These are phyloP conservation scores for Pelagophyceae sp. DNA, from an alignment of 352 stramenopile species.

Conservation along the genomic window DNA sequence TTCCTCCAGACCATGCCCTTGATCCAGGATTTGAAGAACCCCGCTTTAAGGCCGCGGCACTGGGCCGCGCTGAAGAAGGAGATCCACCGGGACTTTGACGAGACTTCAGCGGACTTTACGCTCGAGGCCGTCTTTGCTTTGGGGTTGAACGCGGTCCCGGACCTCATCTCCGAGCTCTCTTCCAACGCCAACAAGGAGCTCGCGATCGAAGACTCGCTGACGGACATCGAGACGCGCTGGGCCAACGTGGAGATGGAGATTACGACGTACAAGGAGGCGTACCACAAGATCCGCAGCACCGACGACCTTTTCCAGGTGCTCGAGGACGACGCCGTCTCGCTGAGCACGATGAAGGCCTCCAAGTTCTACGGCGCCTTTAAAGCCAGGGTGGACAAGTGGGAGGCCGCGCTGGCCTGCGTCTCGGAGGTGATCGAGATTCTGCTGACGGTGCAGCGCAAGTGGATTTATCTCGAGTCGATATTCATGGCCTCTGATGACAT, in stretches of 20 bases:
- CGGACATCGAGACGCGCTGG: slow-evolving; percentile 75
- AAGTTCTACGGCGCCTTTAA: slow-evolving; percentile 82
- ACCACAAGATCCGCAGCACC: slow-evolving; percentile 78
- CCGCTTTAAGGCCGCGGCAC: slow-evolving; percentile 70
- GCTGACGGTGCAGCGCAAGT: slow-evolving; percentile 77
- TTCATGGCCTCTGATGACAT: slow-evolving; percentile 89
- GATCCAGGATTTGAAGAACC: slow-evolving; percentile 70
- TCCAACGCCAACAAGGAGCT: slow-evolving; percentile 80
- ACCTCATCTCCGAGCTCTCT: slow-evolving; percentile 79
- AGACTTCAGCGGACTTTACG: slow-evolving; percentile 54
- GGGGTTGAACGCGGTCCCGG: slow-evolving; percentile 68
- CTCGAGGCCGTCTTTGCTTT: slow-evolving; percentile 71
- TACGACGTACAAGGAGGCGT: slow-evolving; percentile 76
- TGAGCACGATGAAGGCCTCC: slow-evolving; percentile 83
- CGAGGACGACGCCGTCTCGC: slow-evolving; percentile 73
- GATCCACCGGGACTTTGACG: slow-evolving; percentile 71
- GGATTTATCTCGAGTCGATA: slow-evolving; percentile 87
- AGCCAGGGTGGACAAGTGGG: slow-evolving; percentile 72
- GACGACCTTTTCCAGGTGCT: slow-evolving; percentile 79
- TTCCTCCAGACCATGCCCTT: slow-evolving; percentile 76
- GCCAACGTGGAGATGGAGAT: slow-evolving; percentile 71
- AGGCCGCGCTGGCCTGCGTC: slow-evolving; percentile 64
- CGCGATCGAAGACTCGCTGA: slow-evolving; percentile 74
- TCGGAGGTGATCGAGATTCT: slow-evolving; percentile 75
- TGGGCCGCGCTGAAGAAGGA: slow-evolving; percentile 72